Base-by-base conservation (phyloP, 192 early-diverging fungal genomes). In the Coemansia sp. region DNA sequence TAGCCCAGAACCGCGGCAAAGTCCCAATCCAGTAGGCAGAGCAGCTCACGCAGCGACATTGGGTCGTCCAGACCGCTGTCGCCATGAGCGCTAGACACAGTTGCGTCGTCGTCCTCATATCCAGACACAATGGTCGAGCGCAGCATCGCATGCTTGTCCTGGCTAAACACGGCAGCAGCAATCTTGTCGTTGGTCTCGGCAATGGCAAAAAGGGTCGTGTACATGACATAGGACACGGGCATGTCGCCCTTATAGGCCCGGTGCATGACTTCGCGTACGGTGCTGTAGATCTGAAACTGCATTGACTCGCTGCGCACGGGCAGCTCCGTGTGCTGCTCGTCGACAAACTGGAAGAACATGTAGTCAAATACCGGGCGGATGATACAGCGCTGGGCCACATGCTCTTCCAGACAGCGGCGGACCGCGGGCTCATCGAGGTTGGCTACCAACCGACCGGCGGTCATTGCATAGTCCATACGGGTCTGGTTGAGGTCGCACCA, bases 251-350 rank as follows among this genome's bases (percentile, higher is more conserved):
- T 3, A 12, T 73, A 50, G 8, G 23, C 20, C 5, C 34, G 22
- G 27, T 55, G 19, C 55, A 75, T 52, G 22, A 57, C 28, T 21
- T 75, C 60, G 2, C 42, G 34, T 0, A 59, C 60, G 2, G 53
- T 64, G 55, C 53, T 60, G 39, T 75, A 75, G n/a, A 75, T 67
- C 38, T 64, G 60, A 31, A 75, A 75, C 64, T 75, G 71, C 29
- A 67, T 46, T 2, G 30, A 22, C 11, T 45, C 56, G 31, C 49
- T 48, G 6, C 55, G 32, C 19, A 67, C 53, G 0, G 47, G 60
- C 28, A 67, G 17, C 15, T 40, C 36, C 0, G 64, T 66, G 9
- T 30, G 5, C 1, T 43, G 38, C 14, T 50, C 27, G 0, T 26
- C 30, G 29, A 50, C 23, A 32, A 45, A 74, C 20, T 41, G 36